Conservation (phyloP, 2,329 filamentous ascomycete species). For the Penicillium sp. region DNA sequence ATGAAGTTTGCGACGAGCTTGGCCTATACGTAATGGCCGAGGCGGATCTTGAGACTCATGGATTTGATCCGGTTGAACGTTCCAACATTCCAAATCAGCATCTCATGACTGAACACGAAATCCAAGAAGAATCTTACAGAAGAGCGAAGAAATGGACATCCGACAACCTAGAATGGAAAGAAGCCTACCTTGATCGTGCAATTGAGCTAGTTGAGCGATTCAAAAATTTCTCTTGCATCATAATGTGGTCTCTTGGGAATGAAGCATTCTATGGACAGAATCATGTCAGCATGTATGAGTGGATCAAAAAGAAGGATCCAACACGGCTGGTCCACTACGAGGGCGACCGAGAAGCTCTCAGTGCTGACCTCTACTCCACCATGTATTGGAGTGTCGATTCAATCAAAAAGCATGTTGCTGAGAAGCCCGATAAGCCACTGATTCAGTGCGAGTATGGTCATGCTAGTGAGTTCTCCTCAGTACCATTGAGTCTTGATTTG, state of each 20-base stretch:
- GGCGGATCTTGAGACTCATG: slow-evolving; percentile 40
- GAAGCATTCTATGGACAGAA: slow-evolving; percentile 72
- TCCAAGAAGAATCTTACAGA: slow-evolving; percentile 56
- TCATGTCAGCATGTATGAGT: slow-evolving; percentile 67
- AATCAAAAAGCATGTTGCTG: slow-evolving; percentile 51
- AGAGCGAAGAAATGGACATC: slow-evolving; percentile 58
- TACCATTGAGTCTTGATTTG: background rate
- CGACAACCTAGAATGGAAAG: slow-evolving; percentile 43
- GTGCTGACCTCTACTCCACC: slow-evolving; percentile 68
- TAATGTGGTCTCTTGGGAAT: slow-evolving; percentile 74
- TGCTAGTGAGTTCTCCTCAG: slow-evolving; percentile 46
- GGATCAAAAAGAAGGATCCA: slow-evolving; percentile 58
- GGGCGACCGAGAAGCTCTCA: slow-evolving; percentile 60
- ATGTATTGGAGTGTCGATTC: slow-evolving; percentile 63
- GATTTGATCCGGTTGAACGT: slow-evolving; percentile 44
- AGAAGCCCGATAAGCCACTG: slow-evolving; percentile 47
- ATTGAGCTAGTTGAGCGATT: slow-evolving; percentile 65
- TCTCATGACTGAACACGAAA: slow-evolving; percentile 49
- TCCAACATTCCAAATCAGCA: slow-evolving; percentile 62
- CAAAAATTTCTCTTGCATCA: slow-evolving; percentile 68
- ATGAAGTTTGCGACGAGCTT: slow-evolving; percentile 37
- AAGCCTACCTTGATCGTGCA: slow-evolving; percentile 68
- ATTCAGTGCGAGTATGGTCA: slow-evolving; percentile 55
- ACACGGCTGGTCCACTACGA: slow-evolving; percentile 67
- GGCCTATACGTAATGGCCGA: slow-evolving; percentile 41